Evolutionary conservation across 1,284 basidiomycete genomes (phyloP).

Genomic region (Trichosporon faecale): DNA sequence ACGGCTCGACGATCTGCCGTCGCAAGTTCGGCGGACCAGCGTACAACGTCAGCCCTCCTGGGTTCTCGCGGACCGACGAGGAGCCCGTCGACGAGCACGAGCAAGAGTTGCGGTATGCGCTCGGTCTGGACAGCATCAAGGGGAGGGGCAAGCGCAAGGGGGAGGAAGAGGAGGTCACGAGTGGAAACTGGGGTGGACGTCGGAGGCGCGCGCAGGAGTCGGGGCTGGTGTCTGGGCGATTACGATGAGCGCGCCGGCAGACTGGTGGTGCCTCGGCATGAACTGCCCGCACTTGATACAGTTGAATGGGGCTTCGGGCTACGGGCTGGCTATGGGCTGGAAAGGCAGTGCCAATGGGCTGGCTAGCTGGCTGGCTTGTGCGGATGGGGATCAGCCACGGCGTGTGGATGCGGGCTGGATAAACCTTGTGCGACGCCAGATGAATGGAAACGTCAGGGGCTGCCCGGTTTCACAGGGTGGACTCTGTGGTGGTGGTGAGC

Average conservation of each 20-base stretch:
- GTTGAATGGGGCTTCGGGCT: too few relatives aligned
- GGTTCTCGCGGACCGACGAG: slow-evolving; percentile 28
- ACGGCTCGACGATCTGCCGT: slow-evolving; percentile 68
- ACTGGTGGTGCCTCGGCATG: background rate
- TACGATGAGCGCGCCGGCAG: background rate
- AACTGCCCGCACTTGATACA: background rate
- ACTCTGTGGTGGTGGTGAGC: background rate
- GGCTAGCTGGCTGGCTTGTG: background rate
- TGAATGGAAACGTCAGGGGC: slow-evolving; percentile 7
- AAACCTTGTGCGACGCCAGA: background rate
- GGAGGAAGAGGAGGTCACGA: slow-evolving; percentile 46
- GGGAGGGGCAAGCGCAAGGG: slow-evolving; percentile 28
- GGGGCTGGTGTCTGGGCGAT: slow-evolving; percentile 6
- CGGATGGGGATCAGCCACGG: background rate
- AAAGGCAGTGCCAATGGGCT: too few relatives aligned
- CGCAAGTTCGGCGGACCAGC: slow-evolving; percentile 43
- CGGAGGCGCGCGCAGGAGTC: slow-evolving; percentile 33
- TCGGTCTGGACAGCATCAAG: slow-evolving; percentile 41
- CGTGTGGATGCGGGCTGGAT: background rate
- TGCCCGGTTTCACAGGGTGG: background rate
- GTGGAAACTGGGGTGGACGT: slow-evolving; percentile 48
- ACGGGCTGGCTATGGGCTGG: too few relatives aligned
- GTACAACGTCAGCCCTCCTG: slow-evolving; percentile 43
- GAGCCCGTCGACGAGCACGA: slow-evolving; percentile 42
- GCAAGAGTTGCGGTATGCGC: slow-evolving; percentile 42